Percentiles rank a stretch among this genome's conserved stretches.
phyloP scores from a whole-genome alignment of 202 grass and related monocot genomes.

The Panicum virgatum region DNA sequence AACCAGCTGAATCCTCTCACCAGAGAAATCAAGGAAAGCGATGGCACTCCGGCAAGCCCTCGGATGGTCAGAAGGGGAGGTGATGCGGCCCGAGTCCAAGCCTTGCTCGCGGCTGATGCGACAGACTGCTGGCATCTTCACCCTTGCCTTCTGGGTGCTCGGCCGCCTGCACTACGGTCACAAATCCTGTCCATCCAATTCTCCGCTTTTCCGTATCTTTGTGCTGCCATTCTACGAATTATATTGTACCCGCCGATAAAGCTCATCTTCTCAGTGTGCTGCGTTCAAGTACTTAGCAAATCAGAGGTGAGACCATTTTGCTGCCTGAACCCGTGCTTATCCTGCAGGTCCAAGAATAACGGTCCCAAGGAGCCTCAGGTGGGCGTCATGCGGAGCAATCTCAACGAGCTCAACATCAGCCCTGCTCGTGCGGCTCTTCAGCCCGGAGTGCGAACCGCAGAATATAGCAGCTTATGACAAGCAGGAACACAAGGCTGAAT shows the following conservation, averaged over 20 bases:
- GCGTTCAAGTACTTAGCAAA: background rate
- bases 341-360: constrained; percentile 69
- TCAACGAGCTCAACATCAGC: constrained; percentile 50
- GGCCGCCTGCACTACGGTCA: constrained; percentile 86
- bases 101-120: constrained; percentile 76
- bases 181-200: background rate
- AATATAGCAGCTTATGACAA: constrained; percentile 81
- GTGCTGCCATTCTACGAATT: background rate
- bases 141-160: constrained; percentile 75
- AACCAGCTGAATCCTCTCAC: background rate
- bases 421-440: constrained; percentile 82
- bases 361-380: constrained; percentile 72
- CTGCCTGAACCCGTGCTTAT: background rate
- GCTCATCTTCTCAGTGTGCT: background rate
- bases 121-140: constrained; percentile 81
- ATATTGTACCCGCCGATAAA: background rate
- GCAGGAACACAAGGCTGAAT: constrained; percentile 32
- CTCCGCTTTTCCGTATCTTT: background rate
- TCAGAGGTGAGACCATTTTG: background rate
- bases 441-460: constrained; percentile 86
- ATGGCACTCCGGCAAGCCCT: constrained; percentile 61
- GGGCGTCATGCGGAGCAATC: constrained; percentile 74
- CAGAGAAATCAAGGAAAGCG: constrained; percentile 6
- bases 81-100: constrained; percentile 83
- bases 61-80: constrained; percentile 85